Evolutionary conservation across 768 basidiomycete genomes (phyloP).

Genomic region (Serendipita vermifera): DNA sequence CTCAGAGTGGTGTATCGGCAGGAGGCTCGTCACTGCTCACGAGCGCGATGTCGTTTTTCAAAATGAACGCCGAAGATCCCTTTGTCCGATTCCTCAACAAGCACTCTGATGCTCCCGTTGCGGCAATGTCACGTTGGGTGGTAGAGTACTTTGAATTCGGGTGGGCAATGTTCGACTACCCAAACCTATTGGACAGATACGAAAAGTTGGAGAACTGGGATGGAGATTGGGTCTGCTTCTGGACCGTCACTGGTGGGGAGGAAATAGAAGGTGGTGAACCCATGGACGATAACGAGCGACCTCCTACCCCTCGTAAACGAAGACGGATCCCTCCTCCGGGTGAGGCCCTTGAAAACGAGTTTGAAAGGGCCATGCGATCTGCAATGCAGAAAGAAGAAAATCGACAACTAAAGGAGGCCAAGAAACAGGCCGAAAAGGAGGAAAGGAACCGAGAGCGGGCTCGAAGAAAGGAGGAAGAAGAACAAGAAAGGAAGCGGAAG

Average conservation of each 20-base stretch:
- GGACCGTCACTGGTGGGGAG: slow-evolving; percentile 33
- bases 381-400: not conserved
- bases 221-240: slow-evolving; percentile 47
- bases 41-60: slow-evolving; percentile 29
- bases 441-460: not conserved
- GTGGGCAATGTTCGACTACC: slow-evolving; percentile 43
- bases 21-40: slow-evolving; percentile 23
- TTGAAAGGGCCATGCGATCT: not conserved
- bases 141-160: slow-evolving; percentile 47
- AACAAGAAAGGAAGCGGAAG: slow-evolving; percentile 3
- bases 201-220: slow-evolving; percentile 33
- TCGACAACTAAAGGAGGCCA: not conserved
- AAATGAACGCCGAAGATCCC: slow-evolving; percentile 31
- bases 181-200: slow-evolving; percentile 39
- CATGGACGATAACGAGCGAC: not conserved
- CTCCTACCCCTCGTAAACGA: not conserved
- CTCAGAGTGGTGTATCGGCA: not conserved
- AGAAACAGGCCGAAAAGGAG: slow-evolving; percentile 1
- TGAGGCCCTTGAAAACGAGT: not conserved
- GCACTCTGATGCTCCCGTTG: slow-evolving; percentile 39
- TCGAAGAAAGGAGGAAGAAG: not conserved
- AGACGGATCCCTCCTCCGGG: not conserved
- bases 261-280: not conserved
- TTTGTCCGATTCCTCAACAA: slow-evolving; percentile 39
- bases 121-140: slow-evolving; percentile 38